Percentiles rank a stretch among this genome's conserved stretches.
phyloP scores from a whole-genome alignment of 352 stramenopile genomes.

The Phytophthora melonis region DNA sequence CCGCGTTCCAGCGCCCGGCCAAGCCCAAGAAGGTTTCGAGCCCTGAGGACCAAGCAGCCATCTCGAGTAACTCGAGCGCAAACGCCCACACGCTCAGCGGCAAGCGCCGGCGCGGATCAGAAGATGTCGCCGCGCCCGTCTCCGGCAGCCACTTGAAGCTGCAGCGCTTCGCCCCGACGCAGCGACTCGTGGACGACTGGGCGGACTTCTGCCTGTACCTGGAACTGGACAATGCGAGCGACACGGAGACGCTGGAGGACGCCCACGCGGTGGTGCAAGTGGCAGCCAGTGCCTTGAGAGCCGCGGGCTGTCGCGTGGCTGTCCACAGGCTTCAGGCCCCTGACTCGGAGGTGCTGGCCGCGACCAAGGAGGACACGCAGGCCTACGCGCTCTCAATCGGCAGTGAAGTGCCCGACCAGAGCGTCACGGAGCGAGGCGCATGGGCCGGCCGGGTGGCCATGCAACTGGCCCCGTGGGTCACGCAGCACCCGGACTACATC shows the following conservation, averaged over 20 bases:
- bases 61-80: background rate
- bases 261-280: slow-evolving; percentile 52
- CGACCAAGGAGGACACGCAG: slow-evolving; percentile 38
- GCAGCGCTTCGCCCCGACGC: slow-evolving; percentile 40
- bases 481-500: slow-evolving; percentile 50
- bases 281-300: slow-evolving; percentile 43
- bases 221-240: slow-evolving; percentile 19
- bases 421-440: slow-evolving; percentile 10
- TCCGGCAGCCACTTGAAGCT: slow-evolving; percentile 42
- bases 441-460: slow-evolving; percentile 27
- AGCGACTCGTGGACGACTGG: slow-evolving; percentile 40
- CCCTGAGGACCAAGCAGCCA: background rate
- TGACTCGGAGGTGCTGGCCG: slow-evolving; percentile 35
- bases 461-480: slow-evolving; percentile 55
- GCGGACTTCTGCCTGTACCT: slow-evolving; percentile 57
- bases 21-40: slow-evolving; percentile 21
- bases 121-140: background rate
- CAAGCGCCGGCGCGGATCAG: slow-evolving; percentile 6
- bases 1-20: slow-evolving; percentile 23
- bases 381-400: slow-evolving; percentile 60
- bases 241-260: slow-evolving; percentile 26
- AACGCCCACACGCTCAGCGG: background rate
- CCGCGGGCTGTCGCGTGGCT: slow-evolving; percentile 50
- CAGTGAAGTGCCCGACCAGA: slow-evolving; percentile 36
- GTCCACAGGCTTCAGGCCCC: slow-evolving; percentile 52